Evolutionary conservation across 257 asterid species (phyloP).

Genomic region (Jacaranda mimosifolia): DNA sequence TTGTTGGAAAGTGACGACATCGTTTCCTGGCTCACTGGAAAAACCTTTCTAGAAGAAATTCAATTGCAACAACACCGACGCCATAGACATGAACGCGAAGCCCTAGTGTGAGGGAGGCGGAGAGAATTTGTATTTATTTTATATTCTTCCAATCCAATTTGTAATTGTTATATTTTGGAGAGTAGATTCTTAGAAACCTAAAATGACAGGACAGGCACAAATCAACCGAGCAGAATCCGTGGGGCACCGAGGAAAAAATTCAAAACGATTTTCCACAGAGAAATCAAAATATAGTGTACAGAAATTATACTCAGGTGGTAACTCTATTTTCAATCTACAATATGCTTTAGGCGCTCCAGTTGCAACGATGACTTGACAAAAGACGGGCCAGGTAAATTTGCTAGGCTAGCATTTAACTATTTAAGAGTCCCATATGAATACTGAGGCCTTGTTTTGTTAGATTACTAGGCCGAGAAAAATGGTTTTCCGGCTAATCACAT

Average conservation of each 20-base stretch:
- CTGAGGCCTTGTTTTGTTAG: too few species aligned
- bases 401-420: too few species aligned
- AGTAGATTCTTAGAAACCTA: constrained; percentile 33
- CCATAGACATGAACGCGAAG: constrained; percentile 15
- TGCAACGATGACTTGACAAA: not conserved
- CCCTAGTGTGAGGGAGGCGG: constrained; percentile 35
- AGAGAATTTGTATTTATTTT: not conserved
- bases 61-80: constrained; percentile 21
- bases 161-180: not conserved
- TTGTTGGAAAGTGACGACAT: constrained; percentile 42
- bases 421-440: too few species aligned
- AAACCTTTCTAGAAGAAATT: not conserved
- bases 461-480: too few species aligned
- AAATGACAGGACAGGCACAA: constrained; percentile 26
- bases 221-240: not conserved
- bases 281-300: not conserved
- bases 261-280: constrained; percentile 1
- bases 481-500: too few species aligned
- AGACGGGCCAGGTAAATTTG: not conserved
- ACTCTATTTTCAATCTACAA: constrained; percentile 22
- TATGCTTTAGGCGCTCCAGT: constrained; percentile 17
- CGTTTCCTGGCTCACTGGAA: constrained; percentile 14
- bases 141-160: not conserved
- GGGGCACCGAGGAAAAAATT: constrained; percentile 7
- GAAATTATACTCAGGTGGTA: constrained; percentile 1